Evolutionary conservation across 371 early-diverging fungal species (phyloP).

Genomic region (Saksenaea oblongispora): DNA sequence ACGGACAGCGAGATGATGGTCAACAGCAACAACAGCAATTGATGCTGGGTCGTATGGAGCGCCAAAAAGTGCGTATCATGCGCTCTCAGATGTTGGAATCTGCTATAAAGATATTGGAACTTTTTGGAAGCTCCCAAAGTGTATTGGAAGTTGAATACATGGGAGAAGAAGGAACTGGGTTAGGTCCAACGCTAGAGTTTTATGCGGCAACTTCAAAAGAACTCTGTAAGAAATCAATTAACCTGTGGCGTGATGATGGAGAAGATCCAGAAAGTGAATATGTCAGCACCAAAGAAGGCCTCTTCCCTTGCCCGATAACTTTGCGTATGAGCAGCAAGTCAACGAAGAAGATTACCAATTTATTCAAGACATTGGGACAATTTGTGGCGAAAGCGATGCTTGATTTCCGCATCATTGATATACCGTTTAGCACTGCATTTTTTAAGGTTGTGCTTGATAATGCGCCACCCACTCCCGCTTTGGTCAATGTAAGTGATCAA

Average conservation of each 20-base stretch:
- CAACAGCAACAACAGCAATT: conserved; percentile 35
- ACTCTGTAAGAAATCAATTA: conserved; percentile 59
- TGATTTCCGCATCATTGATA: conserved; percentile 85
- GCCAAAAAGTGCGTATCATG: conserved; percentile 83
- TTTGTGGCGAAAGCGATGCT: conserved; percentile 89
- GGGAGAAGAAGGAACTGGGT: conserved; percentile 93
- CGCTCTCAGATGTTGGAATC: conserved; percentile 78
- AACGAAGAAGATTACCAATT: conserved; percentile 47
- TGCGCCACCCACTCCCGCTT: conserved; percentile 14
- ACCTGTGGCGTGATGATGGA: conserved; percentile 65
- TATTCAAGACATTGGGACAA: conserved; percentile 76
- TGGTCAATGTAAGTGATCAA: neutral
- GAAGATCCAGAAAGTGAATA: conserved; percentile 27
- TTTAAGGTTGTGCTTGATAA: conserved; percentile 65
- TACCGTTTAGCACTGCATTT: conserved; percentile 80
- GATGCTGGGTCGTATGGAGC: conserved; percentile 71
- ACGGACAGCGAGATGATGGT: conserved; percentile 18
- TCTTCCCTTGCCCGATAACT: conserved; percentile 75
- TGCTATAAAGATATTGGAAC: conserved; percentile 77
- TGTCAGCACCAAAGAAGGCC: conserved; percentile 52
- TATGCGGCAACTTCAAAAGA: conserved; percentile 81
- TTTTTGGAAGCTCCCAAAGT: conserved; percentile 69
- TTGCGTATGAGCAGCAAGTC: conserved; percentile 27
- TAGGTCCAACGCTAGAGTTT: conserved; percentile 94
- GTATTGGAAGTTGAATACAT: conserved; percentile 90